Base-by-base conservation (phyloP, 805 yeast genomes). In the Wickerhamomyces canadensis region DNA sequence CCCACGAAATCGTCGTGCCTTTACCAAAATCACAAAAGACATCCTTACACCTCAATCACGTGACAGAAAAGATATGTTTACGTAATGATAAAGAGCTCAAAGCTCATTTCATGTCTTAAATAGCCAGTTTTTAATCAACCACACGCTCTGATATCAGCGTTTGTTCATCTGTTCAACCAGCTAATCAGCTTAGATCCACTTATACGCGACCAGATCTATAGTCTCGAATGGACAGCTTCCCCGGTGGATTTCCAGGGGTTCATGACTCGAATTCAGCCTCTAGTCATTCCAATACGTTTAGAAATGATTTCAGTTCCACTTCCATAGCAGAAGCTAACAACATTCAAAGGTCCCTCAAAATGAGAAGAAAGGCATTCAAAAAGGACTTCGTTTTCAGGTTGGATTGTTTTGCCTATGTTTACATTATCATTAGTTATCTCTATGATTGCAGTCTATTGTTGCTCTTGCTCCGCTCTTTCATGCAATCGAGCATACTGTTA, bases 371-470 rank as follows among this genome's bases (percentile, higher is more conserved):
- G 19, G 19, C 30, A 2, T 49, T 49, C 25, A 40, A 34, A 13
- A 39, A 34, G 23, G 48, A 54, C 17, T 15, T 51, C 3, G 18
- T 40, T 4, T 13, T 18, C 3, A 38, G 38, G 9, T 25, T 48
- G 14, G 49, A 45, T 19, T 24, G 18, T 9, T 17, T 34, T 15
- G 19, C 37, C 1, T 47, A 38, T 28, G 34, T 41, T 6, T 50
- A 29, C 30, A 41, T 37, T 5, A 16, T 45, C 11, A 33, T 52
- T 5, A 28, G 34, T 4, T 53, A 49, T 26, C 37, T 53, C 4
- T 53, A 49, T 27, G 59, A 54, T 27, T 54, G 59, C 53, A 50
- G 55, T 26, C 11, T 54, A 3, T 14, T 54, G 14, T 19, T 47
- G 7, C 37, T 53, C 13, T 4, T 44, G 3, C 9, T 47, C n/a